Conservation (phyloP, 2,329 filamentous ascomycete species). For the Talaromyces piceae region DNA sequence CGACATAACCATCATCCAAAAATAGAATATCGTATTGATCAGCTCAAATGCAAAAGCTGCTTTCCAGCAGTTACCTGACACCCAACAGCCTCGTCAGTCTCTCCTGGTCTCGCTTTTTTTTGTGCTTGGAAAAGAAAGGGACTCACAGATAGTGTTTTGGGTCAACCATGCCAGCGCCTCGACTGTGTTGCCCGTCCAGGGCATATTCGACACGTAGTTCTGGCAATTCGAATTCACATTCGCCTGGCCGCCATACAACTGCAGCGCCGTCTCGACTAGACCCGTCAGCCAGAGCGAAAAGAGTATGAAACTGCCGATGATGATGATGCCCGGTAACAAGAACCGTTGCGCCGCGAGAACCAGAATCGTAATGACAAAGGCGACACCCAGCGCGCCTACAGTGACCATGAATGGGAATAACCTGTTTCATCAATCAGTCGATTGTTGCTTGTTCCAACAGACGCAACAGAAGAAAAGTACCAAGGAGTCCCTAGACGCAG, state of each 20-base stretch:
- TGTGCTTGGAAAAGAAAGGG: not conserved
- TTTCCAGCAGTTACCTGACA: conserved; percentile 56
- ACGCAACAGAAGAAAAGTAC: conserved; percentile 32
- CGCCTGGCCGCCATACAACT: conserved; percentile 50
- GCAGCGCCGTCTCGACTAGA: conserved; percentile 55
- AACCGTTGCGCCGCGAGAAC: conserved; percentile 49
- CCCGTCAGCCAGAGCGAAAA: conserved; percentile 56
- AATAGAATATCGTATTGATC: conserved; percentile 54
- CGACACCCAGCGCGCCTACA: conserved; percentile 47
- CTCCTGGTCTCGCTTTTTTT: conserved; percentile 2
- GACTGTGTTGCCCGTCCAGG: conserved; percentile 41
- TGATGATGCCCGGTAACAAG: conserved; percentile 52
- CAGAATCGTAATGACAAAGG: conserved; percentile 54
- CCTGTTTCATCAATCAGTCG: conserved; percentile 33
- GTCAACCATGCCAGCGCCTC: conserved; percentile 56
- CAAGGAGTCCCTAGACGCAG: conserved; percentile 53
- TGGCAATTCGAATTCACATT: conserved; percentile 55
- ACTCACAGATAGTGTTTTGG: conserved; percentile 55
- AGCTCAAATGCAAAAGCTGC: conserved; percentile 59
- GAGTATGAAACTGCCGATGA: conserved; percentile 54
- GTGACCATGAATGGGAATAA: conserved; percentile 59
- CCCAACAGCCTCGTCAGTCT: conserved; percentile 2
- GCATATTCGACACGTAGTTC: conserved; percentile 45
- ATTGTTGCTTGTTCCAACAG: conserved; percentile 5
- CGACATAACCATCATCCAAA: conserved; percentile 61